Evolutionary conservation across 2,329 filamentous ascomycete species (phyloP).

Genomic region (Zelopaecilomyces penicillatus): DNA sequence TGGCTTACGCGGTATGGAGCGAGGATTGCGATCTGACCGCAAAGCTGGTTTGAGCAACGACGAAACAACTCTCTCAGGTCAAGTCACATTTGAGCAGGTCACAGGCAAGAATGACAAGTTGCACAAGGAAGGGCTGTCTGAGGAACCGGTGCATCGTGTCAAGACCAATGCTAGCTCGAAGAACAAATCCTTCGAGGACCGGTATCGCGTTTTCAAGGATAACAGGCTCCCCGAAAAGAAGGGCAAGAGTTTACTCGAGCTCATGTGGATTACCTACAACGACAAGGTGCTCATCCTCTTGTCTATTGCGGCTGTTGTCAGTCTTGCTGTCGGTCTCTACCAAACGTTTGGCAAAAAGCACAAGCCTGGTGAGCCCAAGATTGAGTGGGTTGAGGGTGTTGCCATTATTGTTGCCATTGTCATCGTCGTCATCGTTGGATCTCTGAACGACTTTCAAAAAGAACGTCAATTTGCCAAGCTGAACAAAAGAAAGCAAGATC

Average conservation of each 20-base stretch:
- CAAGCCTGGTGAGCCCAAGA: constrained; percentile 39
- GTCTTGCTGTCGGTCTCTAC: constrained; percentile 66
- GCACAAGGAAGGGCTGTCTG: constrained; percentile 20
- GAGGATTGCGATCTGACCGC: constrained; percentile 65
- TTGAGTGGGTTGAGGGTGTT: constrained; percentile 76
- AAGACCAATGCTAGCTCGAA: neutral
- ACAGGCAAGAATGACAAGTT: constrained; percentile 32
- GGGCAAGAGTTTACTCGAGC: constrained; percentile 60
- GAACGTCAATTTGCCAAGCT: constrained; percentile 71
- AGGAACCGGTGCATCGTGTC: neutral
- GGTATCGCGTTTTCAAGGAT: constrained; percentile 62
- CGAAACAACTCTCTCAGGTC: constrained; percentile 57
- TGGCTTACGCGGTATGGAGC: constrained; percentile 69
- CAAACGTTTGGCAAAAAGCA: constrained; percentile 60
- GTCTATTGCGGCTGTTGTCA: constrained; percentile 62
- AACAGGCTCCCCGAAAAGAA: constrained; percentile 68
- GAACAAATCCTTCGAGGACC: constrained; percentile 34
- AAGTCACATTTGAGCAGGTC: constrained; percentile 65
- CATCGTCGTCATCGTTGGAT: constrained; percentile 70
- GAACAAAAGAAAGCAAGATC: constrained; percentile 72
- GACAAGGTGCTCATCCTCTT: constrained; percentile 72
- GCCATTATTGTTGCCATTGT: constrained; percentile 73
- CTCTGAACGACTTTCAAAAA: constrained; percentile 73
- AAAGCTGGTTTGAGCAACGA: constrained; percentile 68
- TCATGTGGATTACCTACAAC: constrained; percentile 79